Conservation (phyloP, 1,284 basidiomycete species). For the Fomitiporia mediterranea region DNA sequence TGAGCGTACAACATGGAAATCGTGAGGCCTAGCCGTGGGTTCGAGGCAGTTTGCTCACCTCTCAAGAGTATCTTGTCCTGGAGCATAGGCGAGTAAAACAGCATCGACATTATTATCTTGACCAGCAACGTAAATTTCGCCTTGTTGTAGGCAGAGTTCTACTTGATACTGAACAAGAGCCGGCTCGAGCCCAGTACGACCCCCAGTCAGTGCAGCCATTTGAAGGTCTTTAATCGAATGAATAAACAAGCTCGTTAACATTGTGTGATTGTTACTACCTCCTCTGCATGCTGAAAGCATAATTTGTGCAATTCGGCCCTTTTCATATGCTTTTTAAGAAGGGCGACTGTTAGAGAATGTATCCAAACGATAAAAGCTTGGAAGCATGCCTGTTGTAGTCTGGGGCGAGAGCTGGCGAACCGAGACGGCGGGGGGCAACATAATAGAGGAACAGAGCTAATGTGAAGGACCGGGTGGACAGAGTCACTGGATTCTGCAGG, state of each 20-base stretch:
- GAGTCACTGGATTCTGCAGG: no score
- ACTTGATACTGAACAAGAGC: conserved; percentile 18
- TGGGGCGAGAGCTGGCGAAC: conserved; percentile 9
- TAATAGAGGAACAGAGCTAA: conserved; percentile 2
- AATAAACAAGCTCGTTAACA: background rate
- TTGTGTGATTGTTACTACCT: conserved; percentile 1
- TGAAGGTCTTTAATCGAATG: conserved; percentile 5
- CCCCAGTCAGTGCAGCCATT: conserved; percentile 18
- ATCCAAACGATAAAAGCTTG: no score
- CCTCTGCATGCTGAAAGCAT: conserved; percentile 13
- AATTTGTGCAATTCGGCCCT: conserved; percentile 10
- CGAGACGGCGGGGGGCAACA: conserved; percentile 11
- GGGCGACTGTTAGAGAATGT: background rate
- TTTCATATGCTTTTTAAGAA: conserved; percentile 13
- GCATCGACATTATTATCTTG: conserved; percentile 10
- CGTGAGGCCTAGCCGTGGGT: background rate
- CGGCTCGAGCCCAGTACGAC: conserved; percentile 10
- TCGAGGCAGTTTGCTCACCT: conserved; percentile 1
- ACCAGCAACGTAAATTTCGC: conserved; percentile 18
- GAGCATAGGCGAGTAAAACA: conserved; percentile 15
- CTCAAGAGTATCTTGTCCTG: conserved; percentile 14
- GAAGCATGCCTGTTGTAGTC: conserved; percentile 5
- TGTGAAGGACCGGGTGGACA: background rate
- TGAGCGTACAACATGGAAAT: background rate
- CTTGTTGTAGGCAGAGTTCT: conserved; percentile 12